A percentile compares a stretch with the other conserved stretches of the same genome.
phyloP scores from a whole-genome alignment of 805 yeast genomes.

The Alloascoidea hylecoeti region DNA sequence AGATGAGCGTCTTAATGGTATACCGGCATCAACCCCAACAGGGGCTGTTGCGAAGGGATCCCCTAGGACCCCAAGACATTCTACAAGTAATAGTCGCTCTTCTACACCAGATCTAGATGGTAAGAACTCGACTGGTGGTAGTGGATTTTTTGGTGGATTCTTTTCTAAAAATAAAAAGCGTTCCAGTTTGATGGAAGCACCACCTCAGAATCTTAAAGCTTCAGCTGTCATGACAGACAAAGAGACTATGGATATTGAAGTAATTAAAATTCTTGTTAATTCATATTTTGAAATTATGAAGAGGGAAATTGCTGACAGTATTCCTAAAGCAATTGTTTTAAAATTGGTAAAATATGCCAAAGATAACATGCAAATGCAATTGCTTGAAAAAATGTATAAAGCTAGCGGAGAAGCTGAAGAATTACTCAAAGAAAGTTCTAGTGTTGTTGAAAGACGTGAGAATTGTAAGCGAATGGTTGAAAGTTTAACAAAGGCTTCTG shows the following conservation, averaged over 20 bases:
- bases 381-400: constrained; percentile 76
- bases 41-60: too few species aligned
- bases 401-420: constrained; percentile 51
- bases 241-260: constrained; percentile 94
- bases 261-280: constrained; percentile 79
- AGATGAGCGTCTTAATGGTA: constrained; percentile 70
- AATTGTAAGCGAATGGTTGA: constrained; percentile 95
- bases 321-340: constrained; percentile 92
- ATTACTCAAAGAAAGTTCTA: constrained; percentile 81
- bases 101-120: too few species aligned
- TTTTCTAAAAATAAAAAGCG: constrained; percentile 90
- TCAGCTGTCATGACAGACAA: constrained; percentile 88
- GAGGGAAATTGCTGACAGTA: constrained; percentile 82
- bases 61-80: too few species aligned
- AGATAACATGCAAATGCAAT: constrained; percentile 79
- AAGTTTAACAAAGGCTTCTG: constrained; percentile 78
- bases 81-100: too few species aligned
- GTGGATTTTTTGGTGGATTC: constrained; percentile 92
- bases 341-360: constrained; percentile 77
- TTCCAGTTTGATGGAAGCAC: constrained; percentile 92
- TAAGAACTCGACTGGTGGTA: constrained; percentile 32
- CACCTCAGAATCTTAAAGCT: constrained; percentile 90
- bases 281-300: constrained; percentile 89
- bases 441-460: constrained; percentile 85
- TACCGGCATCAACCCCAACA: constrained; percentile 19